Evolutionary conservation across 495 filamentous ascomycete genomes (phyloP).

Genomic region (Penicillium egyptiacum): DNA sequence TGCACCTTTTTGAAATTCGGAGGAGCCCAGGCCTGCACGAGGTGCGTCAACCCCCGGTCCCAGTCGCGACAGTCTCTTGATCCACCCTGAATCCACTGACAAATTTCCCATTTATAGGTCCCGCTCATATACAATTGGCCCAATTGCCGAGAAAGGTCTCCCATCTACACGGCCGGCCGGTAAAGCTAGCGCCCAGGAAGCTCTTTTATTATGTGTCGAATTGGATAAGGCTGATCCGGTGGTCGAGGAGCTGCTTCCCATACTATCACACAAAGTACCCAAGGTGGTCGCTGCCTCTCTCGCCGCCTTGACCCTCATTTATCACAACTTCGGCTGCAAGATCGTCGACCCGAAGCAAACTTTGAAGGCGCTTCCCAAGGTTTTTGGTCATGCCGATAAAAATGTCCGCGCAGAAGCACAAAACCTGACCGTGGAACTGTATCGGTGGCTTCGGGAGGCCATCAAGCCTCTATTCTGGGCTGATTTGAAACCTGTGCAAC

Average conservation of each 20-base stretch:
- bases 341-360: conserved; percentile 94
- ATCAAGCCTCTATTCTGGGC: conserved; percentile 99
- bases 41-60: conserved; percentile 44
- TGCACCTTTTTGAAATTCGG: conserved; percentile 90
- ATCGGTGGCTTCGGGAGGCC: conserved; percentile 94
- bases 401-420: conserved; percentile 96
- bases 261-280: conserved; percentile 85
- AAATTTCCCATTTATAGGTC: conserved; percentile 52
- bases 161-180: conserved; percentile 81
- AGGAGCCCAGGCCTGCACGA: conserved; percentile 72
- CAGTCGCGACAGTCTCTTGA: not conserved
- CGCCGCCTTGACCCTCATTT: conserved; percentile 75
- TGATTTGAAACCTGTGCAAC: conserved; percentile 93
- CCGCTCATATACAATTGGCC: conserved; percentile 66
- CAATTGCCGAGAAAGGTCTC: conserved; percentile 91
- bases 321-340: conserved; percentile 91
- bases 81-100: conserved; percentile 11
- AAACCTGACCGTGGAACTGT: conserved; percentile 88
- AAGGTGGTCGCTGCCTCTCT: conserved; percentile 89
- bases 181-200: conserved; percentile 84
- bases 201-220: conserved; percentile 84
- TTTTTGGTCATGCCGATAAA: conserved; percentile 96
- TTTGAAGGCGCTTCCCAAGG: conserved; percentile 87
- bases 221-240: conserved; percentile 82
- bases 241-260: conserved; percentile 86